Evolutionary conservation across 805 yeast genomes (phyloP).

Genomic region (Ogataea methylovora): DNA sequence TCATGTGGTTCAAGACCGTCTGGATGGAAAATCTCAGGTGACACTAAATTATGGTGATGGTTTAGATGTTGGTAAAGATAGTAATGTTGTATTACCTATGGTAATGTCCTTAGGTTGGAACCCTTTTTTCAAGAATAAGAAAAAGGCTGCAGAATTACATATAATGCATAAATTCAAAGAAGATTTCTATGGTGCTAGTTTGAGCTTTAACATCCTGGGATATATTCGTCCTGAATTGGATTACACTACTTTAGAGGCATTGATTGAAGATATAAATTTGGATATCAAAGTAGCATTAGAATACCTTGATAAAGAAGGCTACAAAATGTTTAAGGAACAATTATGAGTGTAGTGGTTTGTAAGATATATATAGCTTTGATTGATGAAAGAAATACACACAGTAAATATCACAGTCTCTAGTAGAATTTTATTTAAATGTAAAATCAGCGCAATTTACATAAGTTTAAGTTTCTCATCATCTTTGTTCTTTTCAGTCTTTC

Average conservation of each 20-base stretch:
- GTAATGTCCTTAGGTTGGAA: conserved; percentile 96
- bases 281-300: conserved; percentile 67
- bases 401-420: no score
- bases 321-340: conserved; percentile 25
- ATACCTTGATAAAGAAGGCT: conserved; percentile 36
- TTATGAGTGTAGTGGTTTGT: no score
- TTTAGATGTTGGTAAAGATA: conserved; percentile 30
- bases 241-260: conserved; percentile 73
- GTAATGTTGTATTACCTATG: conserved; percentile 60
- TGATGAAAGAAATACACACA: no score
- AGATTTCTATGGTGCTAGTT: conserved; percentile 76
- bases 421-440: no score
- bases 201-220: conserved; percentile 70
- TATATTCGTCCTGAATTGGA: conserved; percentile 87
- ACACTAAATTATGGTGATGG: conserved; percentile 55
- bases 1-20: conserved; percentile 2
- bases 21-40: conserved; percentile 33
- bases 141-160: conserved; percentile 83
- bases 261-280: conserved; percentile 72
- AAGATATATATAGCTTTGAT: no score
- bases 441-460: conserved; percentile 21
- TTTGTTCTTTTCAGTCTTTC: conserved; percentile 9
- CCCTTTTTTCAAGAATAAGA: conserved; percentile 77
- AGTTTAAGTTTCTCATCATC: conserved; percentile 23
- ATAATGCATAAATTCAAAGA: conserved; percentile 62